Percentiles rank a stretch among this genome's conserved stretches.
Evolutionary conservation across 352 stramenopile genomes (phyloP).

Genomic region (Peronospora farinosa): DNA sequence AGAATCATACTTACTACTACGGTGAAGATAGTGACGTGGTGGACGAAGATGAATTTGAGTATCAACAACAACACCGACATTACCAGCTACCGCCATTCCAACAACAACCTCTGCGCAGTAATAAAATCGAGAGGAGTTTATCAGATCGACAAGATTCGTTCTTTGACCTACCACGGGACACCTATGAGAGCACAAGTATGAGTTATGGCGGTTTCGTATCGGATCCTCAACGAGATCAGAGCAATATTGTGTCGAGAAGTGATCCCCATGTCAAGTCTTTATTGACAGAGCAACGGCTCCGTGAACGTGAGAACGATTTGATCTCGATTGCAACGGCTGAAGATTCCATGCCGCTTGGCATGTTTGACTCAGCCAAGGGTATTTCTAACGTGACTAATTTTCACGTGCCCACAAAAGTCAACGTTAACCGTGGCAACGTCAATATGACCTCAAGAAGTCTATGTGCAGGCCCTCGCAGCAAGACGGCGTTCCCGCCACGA

Average conservation of each 20-base stretch:
- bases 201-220: slow-evolving; percentile 18
- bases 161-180: slow-evolving; percentile 19
- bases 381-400: slow-evolving; percentile 15
- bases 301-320: slow-evolving; percentile 52
- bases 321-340: slow-evolving; percentile 52
- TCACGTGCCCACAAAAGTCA: slow-evolving; percentile 26
- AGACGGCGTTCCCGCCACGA: slow-evolving; percentile 57
- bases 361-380: slow-evolving; percentile 35
- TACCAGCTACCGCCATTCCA: slow-evolving; percentile 29
- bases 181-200: slow-evolving; percentile 16
- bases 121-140: slow-evolving; percentile 21
- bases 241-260: slow-evolving; percentile 20
- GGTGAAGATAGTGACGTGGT: slow-evolving; percentile 1
- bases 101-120: slow-evolving; percentile 12
- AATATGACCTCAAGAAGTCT: slow-evolving; percentile 22
- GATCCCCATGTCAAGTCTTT: slow-evolving; percentile 50
- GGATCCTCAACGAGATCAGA: slow-evolving; percentile 9
- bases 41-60: slow-evolving; percentile 31
- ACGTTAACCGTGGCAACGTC: slow-evolving; percentile 13
- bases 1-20: slow-evolving; percentile 35
- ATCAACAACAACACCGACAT: slow-evolving; percentile 32
- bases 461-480: slow-evolving; percentile 26
- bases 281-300: slow-evolving; percentile 57
- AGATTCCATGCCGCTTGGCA: slow-evolving; percentile 31
- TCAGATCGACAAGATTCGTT: slow-evolving; percentile 27